phyloP scores from a whole-genome alignment of 169 alveolate genomes.

The Plasmodium blacklocki region DNA sequence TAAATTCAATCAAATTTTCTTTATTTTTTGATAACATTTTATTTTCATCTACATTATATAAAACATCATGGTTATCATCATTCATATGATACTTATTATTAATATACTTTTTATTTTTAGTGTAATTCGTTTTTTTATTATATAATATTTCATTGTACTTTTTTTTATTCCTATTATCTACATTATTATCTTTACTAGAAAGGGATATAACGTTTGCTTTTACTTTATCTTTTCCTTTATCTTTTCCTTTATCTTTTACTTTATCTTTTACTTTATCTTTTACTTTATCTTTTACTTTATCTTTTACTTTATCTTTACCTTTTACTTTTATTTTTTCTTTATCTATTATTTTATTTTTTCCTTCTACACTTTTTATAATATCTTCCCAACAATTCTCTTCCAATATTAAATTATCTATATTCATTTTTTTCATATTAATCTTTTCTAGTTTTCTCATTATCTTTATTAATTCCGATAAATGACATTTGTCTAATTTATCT shows the following conservation, averaged over 20 bases:
- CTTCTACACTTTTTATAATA: slow-evolving; percentile 4
- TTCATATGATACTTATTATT: not conserved
- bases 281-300: not conserved
- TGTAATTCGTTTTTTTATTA: too few species aligned
- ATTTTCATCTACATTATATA: too few species aligned
- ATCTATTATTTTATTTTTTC: not conserved
- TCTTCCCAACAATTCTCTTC: slow-evolving; percentile 7
- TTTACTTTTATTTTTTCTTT: not conserved
- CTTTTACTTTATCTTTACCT: not conserved
- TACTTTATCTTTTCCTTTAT: not conserved
- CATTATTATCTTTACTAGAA: not conserved
- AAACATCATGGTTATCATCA: not conserved
- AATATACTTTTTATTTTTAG: not conserved
- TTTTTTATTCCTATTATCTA: not conserved
- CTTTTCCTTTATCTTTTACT: not conserved
- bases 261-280: not conserved
- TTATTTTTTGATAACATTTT: too few species aligned
- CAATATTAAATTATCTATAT: slow-evolving; percentile 6
- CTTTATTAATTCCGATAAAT: slow-evolving; percentile 27
- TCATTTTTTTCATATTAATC: not conserved
- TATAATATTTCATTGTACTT: not conserved
- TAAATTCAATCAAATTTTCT: too few species aligned
- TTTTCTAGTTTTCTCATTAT: slow-evolving; percentile 21
- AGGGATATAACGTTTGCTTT: not conserved
- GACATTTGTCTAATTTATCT: slow-evolving; percentile 17